Conservation (phyloP, 345 rosid genomes). For the Cardiospermum halicacabum region DNA sequence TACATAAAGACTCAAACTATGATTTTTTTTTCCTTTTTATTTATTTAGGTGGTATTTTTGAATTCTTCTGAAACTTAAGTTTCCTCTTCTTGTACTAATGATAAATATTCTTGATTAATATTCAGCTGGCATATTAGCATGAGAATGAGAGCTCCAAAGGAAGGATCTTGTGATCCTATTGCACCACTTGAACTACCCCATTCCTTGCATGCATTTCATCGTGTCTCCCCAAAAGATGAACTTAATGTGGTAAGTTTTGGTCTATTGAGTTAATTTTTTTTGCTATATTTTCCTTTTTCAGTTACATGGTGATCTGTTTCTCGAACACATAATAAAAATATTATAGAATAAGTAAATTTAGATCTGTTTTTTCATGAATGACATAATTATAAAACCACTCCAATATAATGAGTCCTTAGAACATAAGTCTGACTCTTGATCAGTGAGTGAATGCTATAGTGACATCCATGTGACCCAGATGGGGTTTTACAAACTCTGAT, state of each 20-base stretch:
- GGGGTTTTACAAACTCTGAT: background rate
- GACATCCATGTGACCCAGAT: background rate
- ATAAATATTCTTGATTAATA: slow-evolving; percentile 5
- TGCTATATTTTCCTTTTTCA: background rate
- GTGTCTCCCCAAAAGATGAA: slow-evolving; percentile 41
- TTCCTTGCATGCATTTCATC: slow-evolving; percentile 70
- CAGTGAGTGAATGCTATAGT: background rate
- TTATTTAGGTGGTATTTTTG: background rate
- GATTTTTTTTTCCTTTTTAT: background rate
- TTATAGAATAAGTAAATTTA: background rate
- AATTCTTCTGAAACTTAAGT: background rate
- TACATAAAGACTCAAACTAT: no score
- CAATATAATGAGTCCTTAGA: background rate
- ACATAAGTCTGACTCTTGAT: background rate
- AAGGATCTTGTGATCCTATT: slow-evolving; percentile 60
- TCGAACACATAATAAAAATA: background rate
- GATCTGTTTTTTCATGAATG: background rate
- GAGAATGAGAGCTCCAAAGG: slow-evolving; percentile 51
- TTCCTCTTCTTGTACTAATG: background rate
- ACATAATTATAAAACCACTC: background rate
- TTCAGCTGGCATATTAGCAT: slow-evolving; percentile 68
- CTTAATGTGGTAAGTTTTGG: slow-evolving; percentile 36
- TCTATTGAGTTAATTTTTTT: background rate
- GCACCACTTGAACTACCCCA: slow-evolving; percentile 72
- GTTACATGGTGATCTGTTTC: background rate